Evolutionary conservation across 345 rosid species (phyloP).

Genomic region (Durio zibethinus): DNA sequence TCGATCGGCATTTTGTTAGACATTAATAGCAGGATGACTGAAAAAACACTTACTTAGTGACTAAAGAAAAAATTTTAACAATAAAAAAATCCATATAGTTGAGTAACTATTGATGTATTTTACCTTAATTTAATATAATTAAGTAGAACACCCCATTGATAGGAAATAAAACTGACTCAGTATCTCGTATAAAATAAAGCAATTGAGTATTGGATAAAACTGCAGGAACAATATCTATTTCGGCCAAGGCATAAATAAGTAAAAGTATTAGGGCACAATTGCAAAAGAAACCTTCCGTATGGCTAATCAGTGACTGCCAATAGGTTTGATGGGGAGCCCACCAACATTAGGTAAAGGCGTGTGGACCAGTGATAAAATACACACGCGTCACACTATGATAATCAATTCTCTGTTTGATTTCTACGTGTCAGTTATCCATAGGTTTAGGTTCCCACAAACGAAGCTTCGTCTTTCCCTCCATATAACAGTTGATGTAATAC

Average conservation of each 20-base stretch:
- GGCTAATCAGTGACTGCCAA: slow-evolving; percentile 37
- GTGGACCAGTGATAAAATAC: slow-evolving; percentile 21
- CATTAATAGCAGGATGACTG: too few species aligned
- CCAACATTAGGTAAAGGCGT: slow-evolving; percentile 12
- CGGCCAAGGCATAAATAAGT: background rate
- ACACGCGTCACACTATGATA: slow-evolving; percentile 23
- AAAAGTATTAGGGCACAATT: background rate
- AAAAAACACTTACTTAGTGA: too few species aligned
- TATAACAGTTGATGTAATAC: slow-evolving; percentile 20
- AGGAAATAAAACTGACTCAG: too few species aligned
- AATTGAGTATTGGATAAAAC: background rate
- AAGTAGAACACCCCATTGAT: too few species aligned
- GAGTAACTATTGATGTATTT: too few species aligned
- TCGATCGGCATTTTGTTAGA: too few species aligned
- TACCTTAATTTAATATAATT: too few species aligned
- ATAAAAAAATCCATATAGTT: too few species aligned
- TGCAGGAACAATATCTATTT: background rate
- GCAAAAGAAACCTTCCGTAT: background rate
- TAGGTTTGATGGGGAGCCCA: slow-evolving; percentile 29
- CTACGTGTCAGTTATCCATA: slow-evolving; percentile 27
- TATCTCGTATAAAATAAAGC: too few species aligned
- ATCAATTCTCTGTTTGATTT: background rate
- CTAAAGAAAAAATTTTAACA: too few species aligned
- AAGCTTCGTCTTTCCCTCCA: slow-evolving; percentile 26
- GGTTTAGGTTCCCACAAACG: slow-evolving; percentile 11